These are phyloP conservation scores for Umbilicus rupestris DNA, from an alignment of 164 flowering plant species.

Conservation along the genomic window DNA sequence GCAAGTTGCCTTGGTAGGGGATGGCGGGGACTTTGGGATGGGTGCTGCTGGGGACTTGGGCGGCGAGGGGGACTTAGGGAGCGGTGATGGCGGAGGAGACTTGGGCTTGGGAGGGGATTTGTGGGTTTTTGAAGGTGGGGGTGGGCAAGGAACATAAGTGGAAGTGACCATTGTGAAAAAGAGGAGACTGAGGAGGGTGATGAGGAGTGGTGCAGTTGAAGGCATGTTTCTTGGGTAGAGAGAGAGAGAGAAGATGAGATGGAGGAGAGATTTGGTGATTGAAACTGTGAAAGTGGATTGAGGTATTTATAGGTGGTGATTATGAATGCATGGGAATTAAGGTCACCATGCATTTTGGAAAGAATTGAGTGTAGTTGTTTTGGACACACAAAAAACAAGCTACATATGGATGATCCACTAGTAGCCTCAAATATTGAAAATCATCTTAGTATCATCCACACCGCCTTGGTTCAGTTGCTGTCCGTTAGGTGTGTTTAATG, in stretches of 20 bases:
- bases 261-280: neutral
- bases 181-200: constrained; percentile 19
- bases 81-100: constrained; percentile 1
- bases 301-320: constrained; percentile 15
- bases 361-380: neutral
- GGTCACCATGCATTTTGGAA: neutral
- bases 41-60: neutral
- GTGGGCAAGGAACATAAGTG: constrained; percentile 10
- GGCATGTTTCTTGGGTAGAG: constrained; percentile 11
- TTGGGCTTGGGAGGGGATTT: neutral
- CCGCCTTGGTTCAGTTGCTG: too few species aligned
- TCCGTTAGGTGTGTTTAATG: too few species aligned
- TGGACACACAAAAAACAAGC: too few species aligned
- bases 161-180: constrained; percentile 22
- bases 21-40: constrained; percentile 5
- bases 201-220: constrained; percentile 19
- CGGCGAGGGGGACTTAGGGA: constrained; percentile 3
- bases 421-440: too few species aligned
- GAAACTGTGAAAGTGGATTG: neutral
- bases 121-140: constrained; percentile 7
- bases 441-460: too few species aligned
- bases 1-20: constrained; percentile 12
- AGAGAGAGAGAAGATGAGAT: neutral
- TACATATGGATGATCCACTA: too few species aligned
- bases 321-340: too few species aligned